Conservation (phyloP, 2,329 filamentous ascomycete genomes). For the Cephalotrichum gorgonifer region DNA sequence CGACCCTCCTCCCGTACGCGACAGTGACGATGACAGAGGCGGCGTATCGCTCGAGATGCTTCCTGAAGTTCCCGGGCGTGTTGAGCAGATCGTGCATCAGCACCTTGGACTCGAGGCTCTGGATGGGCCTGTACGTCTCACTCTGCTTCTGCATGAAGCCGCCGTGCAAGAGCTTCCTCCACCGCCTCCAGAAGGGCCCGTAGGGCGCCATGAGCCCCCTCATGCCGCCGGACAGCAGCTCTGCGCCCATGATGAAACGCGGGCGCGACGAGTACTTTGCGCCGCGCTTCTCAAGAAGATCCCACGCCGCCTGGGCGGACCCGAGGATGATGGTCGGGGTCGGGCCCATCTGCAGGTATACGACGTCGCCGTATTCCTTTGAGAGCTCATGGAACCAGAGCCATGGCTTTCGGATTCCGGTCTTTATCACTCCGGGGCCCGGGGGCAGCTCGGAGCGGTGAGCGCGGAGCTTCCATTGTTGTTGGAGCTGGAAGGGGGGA, state of each 20-base stretch:
- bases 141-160: constrained; percentile 33
- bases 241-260: constrained; percentile 33
- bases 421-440: constrained; percentile 23
- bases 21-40: constrained; percentile 31
- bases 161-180: constrained; percentile 29
- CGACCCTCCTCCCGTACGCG: constrained; percentile 26
- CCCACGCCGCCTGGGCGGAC: constrained; percentile 30
- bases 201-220: constrained; percentile 33
- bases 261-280: constrained; percentile 32
- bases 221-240: constrained; percentile 28
- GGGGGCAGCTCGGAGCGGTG: constrained; percentile 26
- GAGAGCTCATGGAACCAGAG: constrained; percentile 29
- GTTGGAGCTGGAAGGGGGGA: constrained; percentile 16
- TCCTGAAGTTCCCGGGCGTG: constrained; percentile 19
- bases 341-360: constrained; percentile 29
- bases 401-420: constrained; percentile 28
- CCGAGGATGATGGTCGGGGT: constrained; percentile 30
- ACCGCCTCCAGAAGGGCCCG: constrained; percentile 28
- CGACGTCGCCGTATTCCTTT: constrained; percentile 27
- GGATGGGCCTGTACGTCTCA: constrained; percentile 28
- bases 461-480: constrained; percentile 26
- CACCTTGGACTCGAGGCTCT: constrained; percentile 28
- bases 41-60: constrained; percentile 14
- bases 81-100: constrained; percentile 26
- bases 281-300: constrained; percentile 30